A percentile compares a stretch with the other conserved stretches of the same genome.
phyloP scores from a whole-genome alignment of 176 grass and related monocot genomes.

The Raddia distichophylla region DNA sequence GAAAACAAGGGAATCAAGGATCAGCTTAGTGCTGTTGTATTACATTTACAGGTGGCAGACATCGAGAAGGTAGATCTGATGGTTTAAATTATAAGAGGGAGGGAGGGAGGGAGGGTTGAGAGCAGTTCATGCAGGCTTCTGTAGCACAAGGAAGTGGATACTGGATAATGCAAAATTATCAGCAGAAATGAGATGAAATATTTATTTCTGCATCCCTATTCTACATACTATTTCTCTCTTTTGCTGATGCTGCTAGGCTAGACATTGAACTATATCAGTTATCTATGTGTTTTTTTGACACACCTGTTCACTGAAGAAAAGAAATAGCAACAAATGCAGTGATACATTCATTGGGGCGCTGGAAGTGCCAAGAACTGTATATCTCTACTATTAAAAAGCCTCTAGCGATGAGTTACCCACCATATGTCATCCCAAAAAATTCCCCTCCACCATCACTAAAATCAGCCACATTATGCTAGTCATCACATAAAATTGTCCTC shows the following conservation, averaged over 20 bases:
- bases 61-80: conserved; percentile 9
- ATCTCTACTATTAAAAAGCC: neutral
- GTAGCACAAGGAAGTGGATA: neutral
- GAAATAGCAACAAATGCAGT: conserved; percentile 13
- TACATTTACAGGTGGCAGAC: neutral
- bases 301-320: conserved; percentile 20
- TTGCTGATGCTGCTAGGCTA: conserved; percentile 13
- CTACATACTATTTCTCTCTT: conserved; percentile 14
- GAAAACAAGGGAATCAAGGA: conserved; percentile 26
- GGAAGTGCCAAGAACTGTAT: neutral
- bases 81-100: neutral
- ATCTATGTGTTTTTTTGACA: conserved; percentile 13
- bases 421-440: too few relatives aligned
- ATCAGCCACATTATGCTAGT: too few relatives aligned
- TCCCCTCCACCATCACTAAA: too few relatives aligned
- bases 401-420: too few relatives aligned
- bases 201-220: conserved; percentile 19
- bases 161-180: conserved; percentile 3
- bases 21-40: neutral
- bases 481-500: too few relatives aligned
- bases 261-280: conserved; percentile 28
- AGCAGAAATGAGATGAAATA: conserved; percentile 35
- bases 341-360: neutral
- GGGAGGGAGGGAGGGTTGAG: neutral
- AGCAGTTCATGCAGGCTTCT: conserved; percentile 16